Percentiles rank a stretch among this genome's conserved stretches.
These are phyloP conservation scores for Tritrichomonas foetus DNA, from an alignment of 208 protist species.

Conservation along the genomic window DNA sequence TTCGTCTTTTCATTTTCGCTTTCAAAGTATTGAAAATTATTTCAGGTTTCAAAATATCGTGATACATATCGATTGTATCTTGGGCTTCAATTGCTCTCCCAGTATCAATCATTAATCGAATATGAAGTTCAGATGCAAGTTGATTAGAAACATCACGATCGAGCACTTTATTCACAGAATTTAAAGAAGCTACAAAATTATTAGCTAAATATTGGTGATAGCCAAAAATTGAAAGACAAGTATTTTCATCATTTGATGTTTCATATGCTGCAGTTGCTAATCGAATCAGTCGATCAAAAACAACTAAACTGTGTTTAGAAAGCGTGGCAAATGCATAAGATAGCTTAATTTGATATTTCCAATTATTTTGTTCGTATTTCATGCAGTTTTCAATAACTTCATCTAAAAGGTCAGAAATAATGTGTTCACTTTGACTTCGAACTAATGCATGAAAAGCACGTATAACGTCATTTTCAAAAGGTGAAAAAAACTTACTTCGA, in stretches of 20 bases:
- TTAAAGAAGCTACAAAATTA: background rate
- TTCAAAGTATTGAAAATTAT: background rate
- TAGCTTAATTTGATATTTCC: background rate
- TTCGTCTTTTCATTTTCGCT: background rate
- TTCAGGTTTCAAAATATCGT: background rate
- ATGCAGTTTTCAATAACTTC: background rate
- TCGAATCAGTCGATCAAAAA: background rate
- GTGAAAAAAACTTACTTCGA: too few relatives aligned
- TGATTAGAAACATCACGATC: background rate
- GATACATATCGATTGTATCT: background rate
- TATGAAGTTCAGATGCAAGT: background rate
- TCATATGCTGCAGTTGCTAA: background rate
- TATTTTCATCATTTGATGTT: background rate
- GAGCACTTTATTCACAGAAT: background rate
- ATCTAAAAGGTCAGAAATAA: too few relatives aligned
- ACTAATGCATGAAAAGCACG: too few relatives aligned
- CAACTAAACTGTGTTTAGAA: background rate
- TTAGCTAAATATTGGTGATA: background rate
- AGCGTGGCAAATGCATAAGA: background rate
- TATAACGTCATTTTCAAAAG: too few relatives aligned
- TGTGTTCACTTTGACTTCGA: too few relatives aligned
- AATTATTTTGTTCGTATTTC: background rate
- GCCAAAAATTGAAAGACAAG: background rate
- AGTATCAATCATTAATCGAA: background rate
- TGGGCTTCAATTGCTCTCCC: background rate